Evolutionary conservation across 306 rosid species (phyloP).

Genomic region (Malus asiatica): DNA sequence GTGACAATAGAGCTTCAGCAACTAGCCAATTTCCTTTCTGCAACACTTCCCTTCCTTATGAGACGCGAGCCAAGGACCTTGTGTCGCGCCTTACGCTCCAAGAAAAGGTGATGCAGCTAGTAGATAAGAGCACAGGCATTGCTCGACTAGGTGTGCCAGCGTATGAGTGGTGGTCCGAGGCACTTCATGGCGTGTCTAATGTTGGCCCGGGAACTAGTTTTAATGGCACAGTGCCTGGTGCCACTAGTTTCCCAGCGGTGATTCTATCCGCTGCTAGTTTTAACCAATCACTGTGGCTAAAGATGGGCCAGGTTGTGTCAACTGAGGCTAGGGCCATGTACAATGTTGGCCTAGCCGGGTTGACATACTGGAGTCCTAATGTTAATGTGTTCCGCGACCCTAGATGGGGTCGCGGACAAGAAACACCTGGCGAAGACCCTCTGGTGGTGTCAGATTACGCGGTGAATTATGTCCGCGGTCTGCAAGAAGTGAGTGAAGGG

Average conservation of each 20-base stretch:
- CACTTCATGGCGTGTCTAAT: slow-evolving; percentile 68
- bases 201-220: slow-evolving; percentile 58
- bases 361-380: slow-evolving; percentile 83
- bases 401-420: slow-evolving; percentile 76
- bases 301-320: slow-evolving; percentile 69
- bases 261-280: slow-evolving; percentile 64
- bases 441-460: slow-evolving; percentile 53
- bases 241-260: slow-evolving; percentile 65
- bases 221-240: slow-evolving; percentile 48
- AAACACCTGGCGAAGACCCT: slow-evolving; percentile 85
- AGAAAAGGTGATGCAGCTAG: slow-evolving; percentile 53
- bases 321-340: slow-evolving; percentile 82
- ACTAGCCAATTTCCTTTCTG: slow-evolving; percentile 50
- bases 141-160: slow-evolving; percentile 59
- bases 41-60: slow-evolving; percentile 37
- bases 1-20: slow-evolving; percentile 28
- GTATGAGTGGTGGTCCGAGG: slow-evolving; percentile 84
- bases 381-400: slow-evolving; percentile 74
- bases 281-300: slow-evolving; percentile 46
- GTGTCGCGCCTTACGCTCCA: slow-evolving; percentile 52
- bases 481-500: slow-evolving; percentile 51
- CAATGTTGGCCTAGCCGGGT: slow-evolving; percentile 64
- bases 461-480: slow-evolving; percentile 57
- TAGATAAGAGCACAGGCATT: slow-evolving; percentile 30
- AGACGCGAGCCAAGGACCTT: slow-evolving; percentile 42